Conservation (phyloP, 805 yeast genomes). For the Torulaspora delbrueckii region DNA sequence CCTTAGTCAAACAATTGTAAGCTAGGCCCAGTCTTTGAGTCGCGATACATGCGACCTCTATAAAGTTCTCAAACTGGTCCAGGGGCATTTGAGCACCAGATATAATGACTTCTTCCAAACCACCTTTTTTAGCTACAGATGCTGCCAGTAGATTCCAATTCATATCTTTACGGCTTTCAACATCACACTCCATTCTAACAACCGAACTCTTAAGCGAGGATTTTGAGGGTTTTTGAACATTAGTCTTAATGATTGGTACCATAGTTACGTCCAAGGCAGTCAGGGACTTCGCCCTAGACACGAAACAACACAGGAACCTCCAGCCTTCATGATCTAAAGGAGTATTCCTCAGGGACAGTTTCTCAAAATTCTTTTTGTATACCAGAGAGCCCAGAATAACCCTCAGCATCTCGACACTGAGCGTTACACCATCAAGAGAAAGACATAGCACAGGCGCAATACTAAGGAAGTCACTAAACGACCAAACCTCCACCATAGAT, state of each 20-base stretch:
- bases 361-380: constrained; percentile 59
- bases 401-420: constrained; percentile 72
- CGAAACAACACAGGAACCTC: constrained; percentile 72
- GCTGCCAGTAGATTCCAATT: constrained; percentile 82
- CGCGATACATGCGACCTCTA: constrained; percentile 52
- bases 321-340: constrained; percentile 73
- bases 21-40: constrained; percentile 75
- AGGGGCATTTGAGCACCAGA: constrained; percentile 71
- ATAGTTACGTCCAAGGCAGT: constrained; percentile 60
- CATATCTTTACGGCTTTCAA: constrained; percentile 55
- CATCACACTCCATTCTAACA: constrained; percentile 37
- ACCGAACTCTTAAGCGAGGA: constrained; percentile 27
- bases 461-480: constrained; percentile 82
- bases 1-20: constrained; percentile 56
- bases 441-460: constrained; percentile 78
- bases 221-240: constrained; percentile 39
- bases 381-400: constrained; percentile 61
- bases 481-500: constrained; percentile 76
- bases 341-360: constrained; percentile 74
- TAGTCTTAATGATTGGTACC: constrained; percentile 37
- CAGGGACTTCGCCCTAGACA: constrained; percentile 56
- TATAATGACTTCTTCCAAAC: constrained; percentile 72
- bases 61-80: constrained; percentile 53
- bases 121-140: constrained; percentile 67
- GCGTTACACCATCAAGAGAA: constrained; percentile 71